Evolutionary conservation across 176 grass and related monocot genomes (phyloP).

Genomic region (Oryza glaberrima): DNA sequence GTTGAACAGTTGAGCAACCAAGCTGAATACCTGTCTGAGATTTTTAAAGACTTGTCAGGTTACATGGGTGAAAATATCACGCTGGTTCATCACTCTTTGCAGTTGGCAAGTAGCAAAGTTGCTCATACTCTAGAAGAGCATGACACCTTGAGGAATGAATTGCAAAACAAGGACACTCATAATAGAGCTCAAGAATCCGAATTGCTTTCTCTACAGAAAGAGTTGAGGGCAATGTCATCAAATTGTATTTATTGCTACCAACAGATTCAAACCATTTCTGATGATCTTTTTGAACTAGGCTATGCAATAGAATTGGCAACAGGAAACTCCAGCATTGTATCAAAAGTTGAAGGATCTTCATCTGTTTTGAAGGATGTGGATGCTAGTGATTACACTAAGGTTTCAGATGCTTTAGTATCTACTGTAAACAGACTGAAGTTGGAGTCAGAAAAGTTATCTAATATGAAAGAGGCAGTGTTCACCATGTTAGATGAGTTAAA

Average conservation of each 20-base stretch:
- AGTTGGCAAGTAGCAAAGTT: conserved; percentile 59
- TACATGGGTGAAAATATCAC: conserved; percentile 64
- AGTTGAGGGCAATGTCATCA: conserved; percentile 56
- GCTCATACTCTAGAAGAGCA: conserved; percentile 65
- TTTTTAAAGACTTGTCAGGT: conserved; percentile 67
- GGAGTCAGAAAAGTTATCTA: conserved; percentile 37
- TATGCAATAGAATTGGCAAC: conserved; percentile 50
- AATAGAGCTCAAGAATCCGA: conserved; percentile 70
- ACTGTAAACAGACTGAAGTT: conserved; percentile 47
- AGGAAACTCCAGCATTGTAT: conserved; percentile 39
- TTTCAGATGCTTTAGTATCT: conserved; percentile 55
- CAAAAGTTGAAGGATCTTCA: conserved; percentile 40
- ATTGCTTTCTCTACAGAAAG: conserved; percentile 57
- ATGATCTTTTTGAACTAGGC: conserved; percentile 42
- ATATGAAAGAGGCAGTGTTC: conserved; percentile 43
- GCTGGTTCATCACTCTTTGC: conserved; percentile 56
- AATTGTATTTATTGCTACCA: conserved; percentile 62
- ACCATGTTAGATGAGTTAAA: conserved; percentile 59
- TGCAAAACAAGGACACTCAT: conserved; percentile 58
- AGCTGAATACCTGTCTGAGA: conserved; percentile 49
- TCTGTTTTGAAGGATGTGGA: conserved; percentile 50
- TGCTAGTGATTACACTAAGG: conserved; percentile 45
- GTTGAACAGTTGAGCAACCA: conserved; percentile 59
- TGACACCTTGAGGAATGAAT: conserved; percentile 65
- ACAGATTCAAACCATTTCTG: conserved; percentile 52